Evolutionary conservation across 345 rosid genomes (phyloP).

Genomic region (Acer yangbiense): DNA sequence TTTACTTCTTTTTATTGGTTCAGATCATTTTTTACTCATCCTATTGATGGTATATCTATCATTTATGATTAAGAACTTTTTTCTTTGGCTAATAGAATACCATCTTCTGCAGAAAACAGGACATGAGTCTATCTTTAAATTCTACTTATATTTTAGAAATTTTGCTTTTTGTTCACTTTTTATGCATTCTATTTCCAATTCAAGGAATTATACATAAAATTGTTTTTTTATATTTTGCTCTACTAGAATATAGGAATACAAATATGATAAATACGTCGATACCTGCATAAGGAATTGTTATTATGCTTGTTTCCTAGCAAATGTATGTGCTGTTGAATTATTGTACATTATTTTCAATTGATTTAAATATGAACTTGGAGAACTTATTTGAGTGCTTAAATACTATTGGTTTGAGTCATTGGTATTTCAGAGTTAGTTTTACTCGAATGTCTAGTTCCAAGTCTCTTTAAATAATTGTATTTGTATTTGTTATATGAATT

Average conservation of each 20-base stretch:
- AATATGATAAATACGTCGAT: no score
- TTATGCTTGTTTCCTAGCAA: neutral
- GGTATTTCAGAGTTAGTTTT: no score
- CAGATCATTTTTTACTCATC: no score
- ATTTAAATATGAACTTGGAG: neutral
- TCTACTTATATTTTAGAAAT: neutral
- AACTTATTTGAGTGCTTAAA: neutral
- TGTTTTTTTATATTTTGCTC: no score
- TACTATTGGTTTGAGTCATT: neutral
- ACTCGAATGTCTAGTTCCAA: no score
- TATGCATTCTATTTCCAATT: neutral
- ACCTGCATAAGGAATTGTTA: no score
- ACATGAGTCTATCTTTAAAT: neutral
- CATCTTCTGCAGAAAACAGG: neutral
- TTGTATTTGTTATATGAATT: no score
- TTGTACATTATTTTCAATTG: neutral
- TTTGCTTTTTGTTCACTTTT: neutral
- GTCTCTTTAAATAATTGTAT: no score
- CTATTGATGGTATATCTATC: neutral
- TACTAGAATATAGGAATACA: no score
- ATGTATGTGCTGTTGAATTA: neutral
- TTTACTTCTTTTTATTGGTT: no score
- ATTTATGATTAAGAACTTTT: neutral
- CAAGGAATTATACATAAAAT: neutral
- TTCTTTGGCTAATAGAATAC: neutral